A percentile compares a stretch with the other conserved stretches of the same genome.
Conservation (phyloP, 1,284 basidiomycete species). For the Ceratobasidium papillatum region DNA sequence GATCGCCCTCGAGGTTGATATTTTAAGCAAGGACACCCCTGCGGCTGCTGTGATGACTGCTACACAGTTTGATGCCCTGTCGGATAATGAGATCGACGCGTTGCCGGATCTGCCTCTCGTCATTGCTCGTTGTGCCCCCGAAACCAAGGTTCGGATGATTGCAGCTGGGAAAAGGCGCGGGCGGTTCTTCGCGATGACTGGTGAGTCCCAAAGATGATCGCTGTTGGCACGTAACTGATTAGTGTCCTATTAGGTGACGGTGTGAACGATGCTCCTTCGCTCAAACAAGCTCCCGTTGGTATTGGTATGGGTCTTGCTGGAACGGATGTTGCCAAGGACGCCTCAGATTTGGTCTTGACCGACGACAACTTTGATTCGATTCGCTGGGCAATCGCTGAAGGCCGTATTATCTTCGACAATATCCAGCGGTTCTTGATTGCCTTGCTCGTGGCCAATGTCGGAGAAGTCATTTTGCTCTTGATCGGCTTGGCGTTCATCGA, state of each 20-base stretch:
- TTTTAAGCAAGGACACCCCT: slow-evolving; percentile 55
- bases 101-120: slow-evolving; percentile 64
- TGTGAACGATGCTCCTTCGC: slow-evolving; percentile 67
- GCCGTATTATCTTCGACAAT: slow-evolving; percentile 59
- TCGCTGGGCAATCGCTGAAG: slow-evolving; percentile 71
- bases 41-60: slow-evolving; percentile 59
- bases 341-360: slow-evolving; percentile 69
- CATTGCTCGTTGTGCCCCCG: slow-evolving; percentile 64
- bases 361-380: slow-evolving; percentile 81
- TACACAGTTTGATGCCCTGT: slow-evolving; percentile 68
- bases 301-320: slow-evolving; percentile 76
- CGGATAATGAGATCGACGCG: slow-evolving; percentile 67
- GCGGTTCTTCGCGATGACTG: slow-evolving; percentile 55
- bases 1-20: slow-evolving; percentile 60
- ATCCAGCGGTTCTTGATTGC: slow-evolving; percentile 60
- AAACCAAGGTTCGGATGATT: slow-evolving; percentile 62
- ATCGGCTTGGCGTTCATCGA: slow-evolving; percentile 76
- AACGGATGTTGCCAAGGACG: slow-evolving; percentile 73
- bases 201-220: slow-evolving; percentile 46
- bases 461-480: slow-evolving; percentile 66
- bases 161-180: slow-evolving; percentile 63
- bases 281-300: slow-evolving; percentile 67
- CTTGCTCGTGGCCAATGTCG: slow-evolving; percentile 66
- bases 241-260: slow-evolving; percentile 52
- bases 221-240: slow-evolving; percentile 42